A percentile compares a stretch with the other conserved stretches of the same genome.
Evolutionary conservation across 208 protist genomes (phyloP).

Genomic region (Trypanosoma rangeli): DNA sequence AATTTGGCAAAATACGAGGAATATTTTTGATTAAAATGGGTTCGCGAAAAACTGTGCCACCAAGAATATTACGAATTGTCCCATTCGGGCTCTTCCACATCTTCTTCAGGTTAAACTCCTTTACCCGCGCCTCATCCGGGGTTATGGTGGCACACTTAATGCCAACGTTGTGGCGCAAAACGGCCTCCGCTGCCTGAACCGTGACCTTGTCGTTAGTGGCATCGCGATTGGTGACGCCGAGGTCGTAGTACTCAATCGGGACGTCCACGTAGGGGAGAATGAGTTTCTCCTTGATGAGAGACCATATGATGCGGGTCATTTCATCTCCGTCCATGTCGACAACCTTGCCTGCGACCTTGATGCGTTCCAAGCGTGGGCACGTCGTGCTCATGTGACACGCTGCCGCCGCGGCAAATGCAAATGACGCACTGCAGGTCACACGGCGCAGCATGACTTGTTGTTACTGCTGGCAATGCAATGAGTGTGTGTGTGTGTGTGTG

Average conservation of each 20-base stretch:
- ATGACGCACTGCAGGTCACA: slow-evolving; percentile 18
- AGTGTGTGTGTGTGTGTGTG: no score
- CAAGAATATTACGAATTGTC: slow-evolving; percentile 98
- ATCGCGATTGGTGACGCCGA: slow-evolving; percentile 94
- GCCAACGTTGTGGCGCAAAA: slow-evolving; percentile 94
- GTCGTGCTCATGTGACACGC: slow-evolving; percentile 50
- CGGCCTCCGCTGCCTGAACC: slow-evolving; percentile 94
- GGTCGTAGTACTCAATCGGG: slow-evolving; percentile 96
- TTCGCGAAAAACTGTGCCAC: slow-evolving; percentile 97
- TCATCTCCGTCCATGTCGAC: slow-evolving; percentile 99
- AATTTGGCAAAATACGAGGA: slow-evolving; percentile 90
- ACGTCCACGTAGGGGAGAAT: slow-evolving; percentile 97
- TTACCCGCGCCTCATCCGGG: slow-evolving; percentile 95
- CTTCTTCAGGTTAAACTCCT: slow-evolving; percentile 97
- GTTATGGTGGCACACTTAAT: slow-evolving; percentile 99
- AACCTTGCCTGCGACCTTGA: slow-evolving; percentile 90
- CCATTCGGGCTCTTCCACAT: slow-evolving; percentile 99
- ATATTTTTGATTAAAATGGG: slow-evolving; percentile 96
- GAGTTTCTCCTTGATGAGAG: slow-evolving; percentile 97
- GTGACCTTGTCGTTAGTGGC: slow-evolving; percentile 96
- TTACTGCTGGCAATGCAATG: not conserved
- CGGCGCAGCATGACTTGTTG: slow-evolving; percentile 58
- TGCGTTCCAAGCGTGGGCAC: slow-evolving; percentile 46
- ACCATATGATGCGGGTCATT: slow-evolving; percentile 98
- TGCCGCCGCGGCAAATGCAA: slow-evolving; percentile 8